Base-by-base conservation (phyloP, 352 stramenopile genomes). In the Phytophthora kernoviae region DNA sequence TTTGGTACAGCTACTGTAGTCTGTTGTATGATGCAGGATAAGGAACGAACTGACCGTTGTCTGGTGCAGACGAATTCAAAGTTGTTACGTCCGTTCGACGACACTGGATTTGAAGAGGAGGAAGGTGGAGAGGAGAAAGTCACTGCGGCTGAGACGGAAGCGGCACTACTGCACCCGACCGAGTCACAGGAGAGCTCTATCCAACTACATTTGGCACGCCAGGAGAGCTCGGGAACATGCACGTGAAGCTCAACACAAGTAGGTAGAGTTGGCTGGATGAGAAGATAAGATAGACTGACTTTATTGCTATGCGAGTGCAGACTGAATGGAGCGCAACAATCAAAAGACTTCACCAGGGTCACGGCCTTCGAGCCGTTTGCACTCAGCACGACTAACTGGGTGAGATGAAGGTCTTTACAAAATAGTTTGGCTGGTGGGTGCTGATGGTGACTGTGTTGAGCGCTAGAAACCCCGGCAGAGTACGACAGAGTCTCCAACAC, bases 151-250 rank as follows among this genome's bases (percentile, higher is more conserved):
- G 51, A 63, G 51, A 24, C 42, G 15, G 57, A 73, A 18, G 49
- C 40, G 15, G 36, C 60, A 30, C 55, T 65, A 6, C 50, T 84
- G 12, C 67, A 87, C 32, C 77, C 73, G 18, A 85, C 77, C 5
- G 74, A 87, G 46, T 70, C 75, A 1, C 81, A 93, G 33, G 70
- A 87, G 57, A 76, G 61, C 15, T 89, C 83, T 10, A 88, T 90
- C 21, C 64, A 84, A 22, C 58, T 81, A 42, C 65, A 89, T 40
- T 51, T 90, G 37, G 80, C 69, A 36, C 62, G 83, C 0, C 80
- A 92, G 73, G 32, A 71, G 75, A 14, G 83, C 80, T 10, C 67
- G 83, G 5, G 71, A 84, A 17, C 60, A 72, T 1, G 68, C 59
- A 0, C 46, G 64, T 10, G 58, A 77, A 18, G 79, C 73, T 0